These are phyloP conservation scores for Plasmodium vivax DNA, from an alignment of 169 alveolate genomes.

Conservation along the genomic window DNA sequence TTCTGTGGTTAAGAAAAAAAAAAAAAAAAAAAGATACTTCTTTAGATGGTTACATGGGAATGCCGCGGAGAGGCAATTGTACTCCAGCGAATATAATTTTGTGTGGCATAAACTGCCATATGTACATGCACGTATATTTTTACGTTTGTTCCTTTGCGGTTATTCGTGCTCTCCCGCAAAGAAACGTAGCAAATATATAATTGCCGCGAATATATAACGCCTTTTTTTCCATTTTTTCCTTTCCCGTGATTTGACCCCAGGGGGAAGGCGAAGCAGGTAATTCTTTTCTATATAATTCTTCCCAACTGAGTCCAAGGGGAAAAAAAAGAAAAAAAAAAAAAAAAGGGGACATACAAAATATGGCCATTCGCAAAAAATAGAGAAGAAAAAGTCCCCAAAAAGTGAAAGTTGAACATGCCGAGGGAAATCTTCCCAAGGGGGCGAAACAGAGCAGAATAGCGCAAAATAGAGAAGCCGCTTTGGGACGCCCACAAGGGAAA, in stretches of 20 bases:
- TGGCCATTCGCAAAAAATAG: background rate
- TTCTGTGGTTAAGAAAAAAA: background rate
- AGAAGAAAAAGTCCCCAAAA: background rate
- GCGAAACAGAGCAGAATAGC: background rate
- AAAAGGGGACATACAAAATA: background rate
- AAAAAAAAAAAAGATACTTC: background rate
- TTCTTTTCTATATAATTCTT: background rate
- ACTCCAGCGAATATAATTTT: background rate
- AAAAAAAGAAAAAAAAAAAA: conserved; percentile 1
- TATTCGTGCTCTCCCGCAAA: background rate
- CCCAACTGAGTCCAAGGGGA: background rate
- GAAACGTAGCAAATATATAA: background rate
- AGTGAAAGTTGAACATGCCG: background rate
- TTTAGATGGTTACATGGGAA: background rate
- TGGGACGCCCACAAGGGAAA: background rate
- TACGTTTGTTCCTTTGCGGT: background rate
- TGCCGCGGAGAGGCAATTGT: background rate
- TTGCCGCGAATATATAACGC: background rate
- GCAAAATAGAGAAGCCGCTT: background rate
- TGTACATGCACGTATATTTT: background rate
- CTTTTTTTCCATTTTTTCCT: background rate
- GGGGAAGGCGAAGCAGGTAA: background rate
- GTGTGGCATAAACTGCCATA: background rate
- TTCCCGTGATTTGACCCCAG: background rate
- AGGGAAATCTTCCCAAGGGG: background rate